A percentile compares a stretch with the other conserved stretches of the same genome.
phyloP scores from a whole-genome alignment of 2,329 filamentous ascomycete genomes.

The Trichoderma cornu-damae region DNA sequence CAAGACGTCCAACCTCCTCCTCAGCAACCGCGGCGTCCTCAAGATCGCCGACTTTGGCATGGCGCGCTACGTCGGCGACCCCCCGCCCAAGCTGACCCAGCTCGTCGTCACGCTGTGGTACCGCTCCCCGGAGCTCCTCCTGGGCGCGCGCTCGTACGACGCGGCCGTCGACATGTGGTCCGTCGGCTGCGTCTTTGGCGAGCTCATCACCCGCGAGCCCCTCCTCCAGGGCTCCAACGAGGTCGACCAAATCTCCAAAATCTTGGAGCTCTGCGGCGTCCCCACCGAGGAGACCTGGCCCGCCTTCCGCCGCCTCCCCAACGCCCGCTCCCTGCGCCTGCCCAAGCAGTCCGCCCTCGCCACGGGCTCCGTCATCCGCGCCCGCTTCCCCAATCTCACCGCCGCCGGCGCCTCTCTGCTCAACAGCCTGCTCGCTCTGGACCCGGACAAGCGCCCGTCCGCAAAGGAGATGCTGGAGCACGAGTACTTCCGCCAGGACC shows the following conservation, averaged over 20 bases:
- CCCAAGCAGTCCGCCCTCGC: constrained; percentile 42
- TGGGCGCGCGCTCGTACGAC: constrained; percentile 72
- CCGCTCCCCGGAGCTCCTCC: constrained; percentile 80
- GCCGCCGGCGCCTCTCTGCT: constrained; percentile 67
- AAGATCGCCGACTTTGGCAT: constrained; percentile 98
- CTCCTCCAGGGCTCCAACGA: constrained; percentile 87
- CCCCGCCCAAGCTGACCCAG: constrained; percentile 73
- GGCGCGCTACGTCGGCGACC: constrained; percentile 82
- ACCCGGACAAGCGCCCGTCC: constrained; percentile 66
- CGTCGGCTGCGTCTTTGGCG: constrained; percentile 90
- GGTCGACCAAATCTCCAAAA: constrained; percentile 80
- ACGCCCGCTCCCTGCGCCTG: constrained; percentile 73
- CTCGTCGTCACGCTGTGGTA: constrained; percentile 98
- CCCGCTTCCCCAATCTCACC: constrained; percentile 78
- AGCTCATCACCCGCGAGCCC: constrained; percentile 77
- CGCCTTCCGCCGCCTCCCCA: constrained; percentile 77
- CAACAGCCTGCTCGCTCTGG: constrained; percentile 62
- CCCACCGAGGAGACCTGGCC: constrained; percentile 83
- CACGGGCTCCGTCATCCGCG: constrained; percentile 56
- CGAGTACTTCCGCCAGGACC: constrained; percentile 82
- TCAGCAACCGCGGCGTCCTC: constrained; percentile 90
- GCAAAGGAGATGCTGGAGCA: constrained; percentile 72
- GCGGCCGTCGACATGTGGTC: constrained; percentile 89
- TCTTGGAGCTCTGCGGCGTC: constrained; percentile 84
- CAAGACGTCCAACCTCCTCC: constrained; percentile 88